Evolutionary conservation across 306 rosid genomes (phyloP).

Genomic region (Prunus persica): Prunus_persica_NCBIv2 NC_034011.1:2940501-2941000

Average conservation of each 20-base stretch:
- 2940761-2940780: neutral
- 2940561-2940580: conserved; percentile 21
- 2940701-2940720: conserved; percentile 10
- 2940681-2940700: conserved; percentile 13
- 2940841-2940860: neutral
- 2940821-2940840: neutral
- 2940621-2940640: neutral
- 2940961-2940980: conserved; percentile 9
- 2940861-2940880: conserved; percentile 1
- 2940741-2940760: conserved; percentile 8
- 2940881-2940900: neutral
- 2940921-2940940: conserved; percentile 9
- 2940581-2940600: neutral
- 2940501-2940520: too few species aligned
- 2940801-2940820: neutral
- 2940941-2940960: conserved; percentile 18
- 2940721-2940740: conserved; percentile 1
- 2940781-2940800: neutral
- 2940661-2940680: neutral
- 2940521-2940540: neutral
- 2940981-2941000: neutral
- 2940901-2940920: neutral
- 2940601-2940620: neutral
- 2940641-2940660: neutral
- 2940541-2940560: conserved; percentile 23